These are phyloP conservation scores for Tilletia caries DNA, from an alignment of 1,284 basidiomycete species.

Conservation along the genomic window DNA sequence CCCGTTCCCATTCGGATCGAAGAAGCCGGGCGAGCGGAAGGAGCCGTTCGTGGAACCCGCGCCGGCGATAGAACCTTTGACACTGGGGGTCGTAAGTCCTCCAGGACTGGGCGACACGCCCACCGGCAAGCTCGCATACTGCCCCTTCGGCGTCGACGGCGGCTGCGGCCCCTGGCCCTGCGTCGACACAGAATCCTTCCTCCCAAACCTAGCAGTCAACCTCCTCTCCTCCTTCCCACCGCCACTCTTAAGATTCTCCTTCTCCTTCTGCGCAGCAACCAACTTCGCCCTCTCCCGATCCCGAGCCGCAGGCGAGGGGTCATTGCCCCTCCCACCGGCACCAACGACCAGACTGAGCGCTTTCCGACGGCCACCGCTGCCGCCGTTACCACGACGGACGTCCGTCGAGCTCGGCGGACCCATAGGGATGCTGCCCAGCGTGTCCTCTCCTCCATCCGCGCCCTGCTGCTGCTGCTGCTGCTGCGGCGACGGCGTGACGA, in stretches of 20 bases:
- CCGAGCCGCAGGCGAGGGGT: slow-evolving; percentile 24
- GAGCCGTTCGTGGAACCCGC: neutral
- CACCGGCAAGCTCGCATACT: neutral
- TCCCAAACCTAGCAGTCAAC: slow-evolving; percentile 19
- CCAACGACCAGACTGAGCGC: slow-evolving; percentile 43
- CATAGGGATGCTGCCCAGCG: neutral
- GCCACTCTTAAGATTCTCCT: slow-evolving; percentile 13
- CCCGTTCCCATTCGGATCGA: slow-evolving; percentile 26
- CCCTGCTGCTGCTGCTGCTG: neutral
- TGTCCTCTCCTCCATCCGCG: neutral
- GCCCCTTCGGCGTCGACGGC: neutral
- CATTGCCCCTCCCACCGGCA: slow-evolving; percentile 21
- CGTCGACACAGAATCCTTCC: slow-evolving; percentile 14
- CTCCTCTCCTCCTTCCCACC: slow-evolving; percentile 21
- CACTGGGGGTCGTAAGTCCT: slow-evolving; percentile 5
- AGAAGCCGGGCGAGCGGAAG: neutral
- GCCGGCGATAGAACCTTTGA: slow-evolving; percentile 5
- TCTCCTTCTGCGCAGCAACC: neutral
- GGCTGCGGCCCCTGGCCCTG: neutral
- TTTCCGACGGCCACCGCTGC: slow-evolving; percentile 32
- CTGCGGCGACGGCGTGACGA: neutral
- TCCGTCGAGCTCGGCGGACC: neutral
- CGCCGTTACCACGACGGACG: neutral
- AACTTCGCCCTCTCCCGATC: slow-evolving; percentile 25
- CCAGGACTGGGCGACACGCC: neutral